phyloP scores from a whole-genome alignment of 805 yeast species.

The Zygosaccharomyces pseudorouxii region DNA sequence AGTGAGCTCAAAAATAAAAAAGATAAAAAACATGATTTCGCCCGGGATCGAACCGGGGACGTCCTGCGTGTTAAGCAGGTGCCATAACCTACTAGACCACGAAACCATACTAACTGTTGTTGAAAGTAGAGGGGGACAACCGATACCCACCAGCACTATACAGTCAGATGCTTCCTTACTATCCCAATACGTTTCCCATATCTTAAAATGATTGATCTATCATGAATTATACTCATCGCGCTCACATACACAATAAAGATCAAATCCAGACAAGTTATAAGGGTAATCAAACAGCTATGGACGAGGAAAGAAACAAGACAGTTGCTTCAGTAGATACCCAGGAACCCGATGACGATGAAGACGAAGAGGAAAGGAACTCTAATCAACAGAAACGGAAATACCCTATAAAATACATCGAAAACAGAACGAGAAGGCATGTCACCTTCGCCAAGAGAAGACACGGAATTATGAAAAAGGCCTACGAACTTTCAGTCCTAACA shows the following conservation, averaged over 20 bases:
- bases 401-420: constrained; percentile 82
- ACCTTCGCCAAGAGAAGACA: constrained; percentile 97
- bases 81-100: constrained; percentile 99
- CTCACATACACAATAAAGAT: background rate
- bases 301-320: background rate
- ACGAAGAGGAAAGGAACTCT: constrained; percentile 3
- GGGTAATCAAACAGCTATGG: background rate
- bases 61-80: constrained; percentile 99
- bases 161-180: no score
- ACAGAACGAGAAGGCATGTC: constrained; percentile 91
- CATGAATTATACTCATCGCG: background rate
- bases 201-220: background rate
- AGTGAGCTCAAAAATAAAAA: background rate
- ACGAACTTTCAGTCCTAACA: constrained; percentile 88
- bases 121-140: background rate
- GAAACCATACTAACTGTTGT: constrained; percentile 50
- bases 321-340: background rate
- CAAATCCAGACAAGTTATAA: background rate
- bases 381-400: constrained; percentile 4
- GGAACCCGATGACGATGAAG: constrained; percentile 9
- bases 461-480: constrained; percentile 97
- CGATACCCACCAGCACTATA: no score
- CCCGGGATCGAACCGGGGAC: constrained; percentile 99
- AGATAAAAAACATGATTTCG: constrained; percentile 67
- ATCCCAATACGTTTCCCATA: no score